Percentiles rank a stretch among this genome's conserved stretches.
These are phyloP conservation scores for Diddensiella caesifluorescens DNA, from an alignment of 805 yeast genomes.

Conservation along the genomic window DNA sequence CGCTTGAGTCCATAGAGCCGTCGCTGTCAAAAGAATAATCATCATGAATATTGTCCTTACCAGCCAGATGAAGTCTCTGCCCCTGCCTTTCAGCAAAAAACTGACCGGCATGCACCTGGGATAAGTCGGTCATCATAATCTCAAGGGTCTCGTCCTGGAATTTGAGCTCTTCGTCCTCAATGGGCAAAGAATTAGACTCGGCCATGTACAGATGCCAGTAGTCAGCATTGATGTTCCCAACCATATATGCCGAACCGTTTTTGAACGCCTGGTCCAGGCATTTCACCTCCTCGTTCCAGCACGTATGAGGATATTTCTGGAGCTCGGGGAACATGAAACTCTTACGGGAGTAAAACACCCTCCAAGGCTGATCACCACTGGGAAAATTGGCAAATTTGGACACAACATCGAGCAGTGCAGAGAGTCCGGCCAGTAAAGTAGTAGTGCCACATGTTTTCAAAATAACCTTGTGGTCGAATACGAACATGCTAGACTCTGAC, in stretches of 20 bases:
- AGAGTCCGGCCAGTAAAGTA: conserved; percentile 74
- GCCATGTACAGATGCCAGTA: conserved; percentile 86
- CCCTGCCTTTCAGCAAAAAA: conserved; percentile 51
- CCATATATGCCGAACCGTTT: conserved; percentile 61
- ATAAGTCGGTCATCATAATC: conserved; percentile 82
- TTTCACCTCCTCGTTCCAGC: conserved; percentile 77
- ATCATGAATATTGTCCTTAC: too few relatives aligned
- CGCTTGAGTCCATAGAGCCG: conserved; percentile 29
- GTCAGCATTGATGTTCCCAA: conserved; percentile 74
- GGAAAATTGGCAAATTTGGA: conserved; percentile 39
- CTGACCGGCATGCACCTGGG: conserved; percentile 48
- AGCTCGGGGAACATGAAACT: conserved; percentile 87
- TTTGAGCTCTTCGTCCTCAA: background rate
- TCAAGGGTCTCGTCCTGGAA: conserved; percentile 71
- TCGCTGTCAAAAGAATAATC: conserved; percentile 32
- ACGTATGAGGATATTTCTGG: conserved; percentile 74
- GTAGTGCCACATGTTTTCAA: conserved; percentile 97
- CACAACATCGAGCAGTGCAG: conserved; percentile 53
- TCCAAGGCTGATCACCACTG: conserved; percentile 40
- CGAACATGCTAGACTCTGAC: conserved; percentile 86
- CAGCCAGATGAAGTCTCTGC: too few relatives aligned
- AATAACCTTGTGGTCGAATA: conserved; percentile 77
- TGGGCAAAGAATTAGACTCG: conserved; percentile 9
- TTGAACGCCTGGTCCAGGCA: conserved; percentile 62
- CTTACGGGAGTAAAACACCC: conserved; percentile 85